Evolutionary conservation across 306 rosid genomes (phyloP).

Genomic region (Dryas alaskensis): DNA sequence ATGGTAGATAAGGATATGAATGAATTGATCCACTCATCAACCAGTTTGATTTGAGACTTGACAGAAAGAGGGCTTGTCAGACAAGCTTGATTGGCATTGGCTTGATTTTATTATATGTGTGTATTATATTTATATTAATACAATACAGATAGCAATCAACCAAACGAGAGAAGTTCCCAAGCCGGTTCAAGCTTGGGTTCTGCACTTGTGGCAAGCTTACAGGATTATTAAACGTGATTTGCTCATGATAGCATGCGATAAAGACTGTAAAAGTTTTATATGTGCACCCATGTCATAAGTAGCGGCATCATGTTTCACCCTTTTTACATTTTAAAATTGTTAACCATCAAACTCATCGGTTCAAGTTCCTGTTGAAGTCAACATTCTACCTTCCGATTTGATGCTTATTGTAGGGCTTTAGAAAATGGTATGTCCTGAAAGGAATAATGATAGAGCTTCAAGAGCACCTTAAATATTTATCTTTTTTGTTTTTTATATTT

Average conservation of each 20-base stretch:
- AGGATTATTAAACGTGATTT: background rate
- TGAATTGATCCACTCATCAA: no score
- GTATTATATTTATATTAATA: no score
- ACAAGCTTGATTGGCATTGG: no score
- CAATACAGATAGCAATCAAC: no score
- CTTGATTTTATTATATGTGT: no score
- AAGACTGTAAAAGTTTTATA: background rate
- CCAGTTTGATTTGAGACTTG: no score
- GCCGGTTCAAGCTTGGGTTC: no score
- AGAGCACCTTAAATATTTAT: background rate
- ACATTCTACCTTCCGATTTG: background rate
- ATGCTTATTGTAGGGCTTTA: background rate
- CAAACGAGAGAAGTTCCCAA: no score
- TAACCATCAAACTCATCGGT: background rate
- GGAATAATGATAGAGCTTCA: background rate
- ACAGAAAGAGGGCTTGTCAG: no score
- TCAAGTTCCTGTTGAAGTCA: conserved; percentile 1
- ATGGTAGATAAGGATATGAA: no score
- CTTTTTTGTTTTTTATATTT: background rate
- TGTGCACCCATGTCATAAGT: no score
- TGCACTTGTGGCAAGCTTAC: no score
- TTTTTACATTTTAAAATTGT: background rate
- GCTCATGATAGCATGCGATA: background rate
- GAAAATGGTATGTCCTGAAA: background rate
- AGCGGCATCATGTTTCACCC: background rate